Evolutionary conservation across 2,329 filamentous ascomycete genomes (phyloP), one percentile per base, ranked within the genome.

Genomic region (Fusarium nanum): DNA sequence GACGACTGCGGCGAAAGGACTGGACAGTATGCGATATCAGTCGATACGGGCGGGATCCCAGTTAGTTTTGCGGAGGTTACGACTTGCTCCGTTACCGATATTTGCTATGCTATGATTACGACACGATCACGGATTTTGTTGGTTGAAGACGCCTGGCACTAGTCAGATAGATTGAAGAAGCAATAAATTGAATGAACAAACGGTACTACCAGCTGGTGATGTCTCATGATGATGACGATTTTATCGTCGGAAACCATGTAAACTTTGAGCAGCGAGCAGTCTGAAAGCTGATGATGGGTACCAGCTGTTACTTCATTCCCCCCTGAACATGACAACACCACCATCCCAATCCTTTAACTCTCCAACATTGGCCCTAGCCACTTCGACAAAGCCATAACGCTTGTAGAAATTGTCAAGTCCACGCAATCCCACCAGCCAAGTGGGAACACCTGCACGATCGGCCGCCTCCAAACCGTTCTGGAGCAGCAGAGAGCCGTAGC

Each of bases 291-390:
- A n/a, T 27, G 55, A 44, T 34, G 25, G 16, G 22, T 13, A 34
- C n/a, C 22, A 23, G 37, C n/a, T 28, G 47, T 34, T 50, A 40
- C 42, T 59, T 58, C 32, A 68, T 56, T 72, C 81, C 57, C 79
- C 78, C 50, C 77, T 75, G 42, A 80, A 79, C 80, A 82, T 81
- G 63, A 82, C 63, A 10, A 73, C 50, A 2, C 80, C 79, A 12
- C 80, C 80, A 28, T 79, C 74, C 79, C 79, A 82, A 27, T 73
- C 70, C 12, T 72, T 66, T 68, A 82, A 49, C 60, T 79, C 76
- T 2, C 78, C 80, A 23, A 80, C 75, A 50, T 81, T 81, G 14
- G 75, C 75, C 56, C 78, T 76, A 12, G 72, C 79, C 23, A 80
- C 78, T 62, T 78, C 74, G 12, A 68, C 63, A 56, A 81, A 81